Evolutionary conservation across 495 filamentous ascomycete genomes (phyloP).

Genomic region (Aspergillus baeticus): DNA sequence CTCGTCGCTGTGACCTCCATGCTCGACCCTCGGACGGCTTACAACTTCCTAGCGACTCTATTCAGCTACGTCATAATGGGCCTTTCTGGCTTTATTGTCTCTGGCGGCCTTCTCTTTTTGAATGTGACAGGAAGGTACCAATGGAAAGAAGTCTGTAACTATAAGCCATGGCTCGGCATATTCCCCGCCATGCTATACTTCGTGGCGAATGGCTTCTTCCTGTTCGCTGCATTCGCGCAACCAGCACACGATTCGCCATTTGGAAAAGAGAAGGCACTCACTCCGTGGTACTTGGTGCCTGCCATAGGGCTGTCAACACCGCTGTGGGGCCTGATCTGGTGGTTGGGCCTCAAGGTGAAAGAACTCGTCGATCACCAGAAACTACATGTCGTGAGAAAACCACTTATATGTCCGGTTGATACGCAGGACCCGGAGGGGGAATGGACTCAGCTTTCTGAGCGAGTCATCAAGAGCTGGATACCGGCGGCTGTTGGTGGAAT

Average conservation of each 20-base stretch:
- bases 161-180: not conserved
- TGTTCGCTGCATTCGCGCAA: not conserved
- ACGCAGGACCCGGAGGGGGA: not conserved
- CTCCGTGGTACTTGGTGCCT: not conserved
- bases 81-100: not conserved
- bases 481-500: not conserved
- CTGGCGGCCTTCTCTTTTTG: not conserved
- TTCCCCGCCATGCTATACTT: not conserved
- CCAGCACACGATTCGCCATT: not conserved
- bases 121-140: no score
- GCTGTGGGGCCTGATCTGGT: not conserved
- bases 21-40: not conserved
- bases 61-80: slow-evolving; percentile 4
- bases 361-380: not conserved
- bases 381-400: not conserved
- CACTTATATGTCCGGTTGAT: not conserved
- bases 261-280: not conserved
- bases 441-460: not conserved
- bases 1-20: not conserved
- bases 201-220: not conserved
- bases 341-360: not conserved
- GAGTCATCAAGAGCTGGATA: not conserved
- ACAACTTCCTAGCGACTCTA: not conserved
- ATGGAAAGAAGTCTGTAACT: no score
- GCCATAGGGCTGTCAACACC: not conserved